Evolutionary conservation across 495 filamentous ascomycete species (phyloP).

Genomic region (Annulohypoxylon bovei): DNA sequence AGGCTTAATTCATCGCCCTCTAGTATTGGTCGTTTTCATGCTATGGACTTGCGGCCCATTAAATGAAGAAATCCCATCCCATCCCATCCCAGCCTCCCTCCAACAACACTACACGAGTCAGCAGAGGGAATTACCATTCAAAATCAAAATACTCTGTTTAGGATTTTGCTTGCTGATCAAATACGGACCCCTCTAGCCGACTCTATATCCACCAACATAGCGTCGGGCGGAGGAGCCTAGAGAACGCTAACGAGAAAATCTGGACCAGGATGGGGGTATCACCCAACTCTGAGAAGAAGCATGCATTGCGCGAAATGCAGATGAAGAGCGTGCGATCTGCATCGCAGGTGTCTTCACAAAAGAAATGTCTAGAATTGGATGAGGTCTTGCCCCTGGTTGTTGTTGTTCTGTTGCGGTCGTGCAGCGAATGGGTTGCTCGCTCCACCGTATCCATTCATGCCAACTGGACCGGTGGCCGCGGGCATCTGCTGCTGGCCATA

Average conservation of each 20-base stretch:
- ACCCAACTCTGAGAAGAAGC: conserved; percentile 32
- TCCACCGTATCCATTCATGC: conserved; percentile 56
- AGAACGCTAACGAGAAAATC: conserved; percentile 25
- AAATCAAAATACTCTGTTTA: conserved; percentile 12
- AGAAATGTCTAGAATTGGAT: conserved; percentile 79
- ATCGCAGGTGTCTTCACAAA: conserved; percentile 20
- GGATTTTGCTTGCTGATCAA: conserved; percentile 28
- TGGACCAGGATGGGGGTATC: conserved; percentile 31
- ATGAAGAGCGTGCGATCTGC: conserved; percentile 22
- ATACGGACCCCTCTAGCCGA: conserved; percentile 14
- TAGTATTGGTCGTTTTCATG: conserved; percentile 27
- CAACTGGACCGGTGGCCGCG: conserved; percentile 79
- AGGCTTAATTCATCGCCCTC: conserved; percentile 16
- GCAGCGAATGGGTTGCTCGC: conserved; percentile 80
- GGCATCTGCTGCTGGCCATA: conserved; percentile 69
- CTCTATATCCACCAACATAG: conserved; percentile 22
- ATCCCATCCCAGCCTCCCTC: neutral
- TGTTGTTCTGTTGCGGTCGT: conserved; percentile 69
- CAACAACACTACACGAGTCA: conserved; percentile 15
- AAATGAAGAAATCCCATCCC: conserved; percentile 17
- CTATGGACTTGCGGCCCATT: conserved; percentile 31
- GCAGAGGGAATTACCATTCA: conserved; percentile 6
- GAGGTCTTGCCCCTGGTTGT: conserved; percentile 78
- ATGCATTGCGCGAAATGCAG: conserved; percentile 11
- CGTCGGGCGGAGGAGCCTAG: conserved; percentile 1